Conservation (phyloP, 441 rosid genomes). For the Lepidium campestre region DNA sequence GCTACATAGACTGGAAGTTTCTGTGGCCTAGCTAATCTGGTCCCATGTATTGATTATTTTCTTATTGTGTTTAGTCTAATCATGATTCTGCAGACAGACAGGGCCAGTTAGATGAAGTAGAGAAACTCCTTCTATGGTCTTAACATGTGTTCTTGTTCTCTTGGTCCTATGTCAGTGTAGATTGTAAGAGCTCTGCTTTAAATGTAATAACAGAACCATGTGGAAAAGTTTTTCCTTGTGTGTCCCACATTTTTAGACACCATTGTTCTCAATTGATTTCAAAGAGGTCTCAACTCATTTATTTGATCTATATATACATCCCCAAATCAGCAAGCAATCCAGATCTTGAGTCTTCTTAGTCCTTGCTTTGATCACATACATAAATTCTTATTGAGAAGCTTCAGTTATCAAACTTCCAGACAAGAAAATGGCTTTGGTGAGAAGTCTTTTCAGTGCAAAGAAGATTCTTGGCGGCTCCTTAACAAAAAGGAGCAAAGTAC, state of each 20-base stretch:
- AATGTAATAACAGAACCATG: not conserved
- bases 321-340: not conserved
- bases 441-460: constrained; percentile 1
- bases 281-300: not conserved
- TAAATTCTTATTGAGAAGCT: not conserved
- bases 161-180: too few species aligned
- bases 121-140: too few species aligned
- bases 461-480: not conserved
- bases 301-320: not conserved
- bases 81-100: too few species aligned
- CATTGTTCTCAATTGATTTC: not conserved
- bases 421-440: not conserved
- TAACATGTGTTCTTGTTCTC: too few species aligned
- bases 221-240: not conserved
- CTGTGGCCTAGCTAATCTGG: not conserved
- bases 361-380: not conserved
- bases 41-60: not conserved
- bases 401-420: not conserved
- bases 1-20: not conserved
- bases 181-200: too few species aligned
- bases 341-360: not conserved
- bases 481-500: not conserved
- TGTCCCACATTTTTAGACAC: constrained; percentile 11
- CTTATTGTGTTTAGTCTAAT: not conserved
- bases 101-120: too few species aligned